Percentiles rank a stretch among this genome's conserved stretches.
Evolutionary conservation across 2,329 filamentous ascomycete species (phyloP).

Genomic region (Alternaria brassicae): DNA sequence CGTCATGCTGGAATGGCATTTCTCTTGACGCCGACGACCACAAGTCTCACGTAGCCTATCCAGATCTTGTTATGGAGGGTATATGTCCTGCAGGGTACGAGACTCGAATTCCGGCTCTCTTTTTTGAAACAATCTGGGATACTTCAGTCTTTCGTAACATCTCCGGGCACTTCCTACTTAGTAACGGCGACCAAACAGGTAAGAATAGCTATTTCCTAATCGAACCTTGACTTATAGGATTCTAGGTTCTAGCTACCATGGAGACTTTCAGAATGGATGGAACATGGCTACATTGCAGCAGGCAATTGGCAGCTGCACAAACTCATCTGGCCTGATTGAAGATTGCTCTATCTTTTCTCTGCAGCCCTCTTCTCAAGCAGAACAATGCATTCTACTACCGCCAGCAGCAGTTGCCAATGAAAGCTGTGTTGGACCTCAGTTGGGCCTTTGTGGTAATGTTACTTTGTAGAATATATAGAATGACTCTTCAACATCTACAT

Average conservation of each 20-base stretch:
- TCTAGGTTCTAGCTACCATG: constrained; percentile 62
- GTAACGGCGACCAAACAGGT: constrained; percentile 74
- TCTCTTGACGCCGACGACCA: constrained; percentile 57
- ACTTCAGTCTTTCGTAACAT: constrained; percentile 69
- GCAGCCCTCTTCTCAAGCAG: constrained; percentile 7
- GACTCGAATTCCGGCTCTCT: constrained; percentile 73
- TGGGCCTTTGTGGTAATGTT: constrained; percentile 8
- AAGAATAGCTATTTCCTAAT: constrained; percentile 6
- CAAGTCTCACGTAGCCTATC: constrained; percentile 76
- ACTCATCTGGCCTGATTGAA: constrained; percentile 63
- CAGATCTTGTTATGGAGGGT: constrained; percentile 76
- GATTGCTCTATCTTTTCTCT: constrained; percentile 57
- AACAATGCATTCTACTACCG: neutral
- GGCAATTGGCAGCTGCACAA: constrained; percentile 70
- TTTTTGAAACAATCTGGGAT: constrained; percentile 87
- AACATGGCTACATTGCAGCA: constrained; percentile 67
- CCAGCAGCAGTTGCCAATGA: constrained; percentile 4
- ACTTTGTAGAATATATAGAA: constrained; percentile 6
- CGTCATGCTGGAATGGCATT: constrained; percentile 22
- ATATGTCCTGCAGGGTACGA: constrained; percentile 74
- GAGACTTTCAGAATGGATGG: constrained; percentile 73
- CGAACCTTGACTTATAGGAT: constrained; percentile 4
- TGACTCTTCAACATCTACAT: neutral
- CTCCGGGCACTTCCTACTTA: constrained; percentile 73
- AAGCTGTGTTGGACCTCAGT: constrained; percentile 5